phyloP scores from a whole-genome alignment of 1,284 basidiomycete genomes.

The Sporisorium reilianum region DNA sequence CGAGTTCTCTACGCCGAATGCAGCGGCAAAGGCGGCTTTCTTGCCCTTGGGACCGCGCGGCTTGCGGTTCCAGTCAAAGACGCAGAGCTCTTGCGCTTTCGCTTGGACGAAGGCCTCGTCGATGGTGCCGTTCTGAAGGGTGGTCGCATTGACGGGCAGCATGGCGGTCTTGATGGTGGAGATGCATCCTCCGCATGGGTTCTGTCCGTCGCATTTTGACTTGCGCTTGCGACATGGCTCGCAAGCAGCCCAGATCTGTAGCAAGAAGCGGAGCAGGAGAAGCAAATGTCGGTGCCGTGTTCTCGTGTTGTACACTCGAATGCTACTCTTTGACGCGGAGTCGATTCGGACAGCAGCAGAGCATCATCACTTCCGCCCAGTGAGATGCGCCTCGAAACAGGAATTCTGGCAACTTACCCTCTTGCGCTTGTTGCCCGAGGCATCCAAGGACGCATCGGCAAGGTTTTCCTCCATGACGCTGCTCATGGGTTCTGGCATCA shows the following conservation, averaged over 20 bases:
- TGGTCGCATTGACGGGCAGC: slow-evolving; percentile 40
- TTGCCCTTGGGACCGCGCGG: slow-evolving; percentile 59
- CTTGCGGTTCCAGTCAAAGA: slow-evolving; percentile 60
- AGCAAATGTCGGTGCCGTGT: not conserved
- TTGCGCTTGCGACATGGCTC: slow-evolving; percentile 59
- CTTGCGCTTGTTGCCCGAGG: slow-evolving; percentile 44
- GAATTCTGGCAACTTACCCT: slow-evolving; percentile 24
- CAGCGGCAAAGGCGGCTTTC: slow-evolving; percentile 44
- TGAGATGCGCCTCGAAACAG: not conserved
- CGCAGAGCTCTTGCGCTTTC: slow-evolving; percentile 50
- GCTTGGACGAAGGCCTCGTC: slow-evolving; percentile 32
- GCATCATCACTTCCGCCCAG: not conserved
- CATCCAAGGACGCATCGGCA: slow-evolving; percentile 16
- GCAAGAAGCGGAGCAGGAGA: not conserved
- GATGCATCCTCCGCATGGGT: slow-evolving; percentile 54
- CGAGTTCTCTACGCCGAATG: slow-evolving; percentile 31
- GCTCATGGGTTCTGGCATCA: slow-evolving; percentile 36
- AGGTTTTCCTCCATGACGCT: slow-evolving; percentile 20
- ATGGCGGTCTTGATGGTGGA: slow-evolving; percentile 47
- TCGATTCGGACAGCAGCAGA: not conserved
- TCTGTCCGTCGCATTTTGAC: slow-evolving; percentile 56
- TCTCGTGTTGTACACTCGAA: not conserved
- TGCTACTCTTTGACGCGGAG: too few species aligned
- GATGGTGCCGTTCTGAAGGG: slow-evolving; percentile 25
- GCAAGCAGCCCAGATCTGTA: slow-evolving; percentile 60